Evolutionary conservation across 1,284 basidiomycete species (phyloP).

Genomic region (Schizophyllum amplum): DNA sequence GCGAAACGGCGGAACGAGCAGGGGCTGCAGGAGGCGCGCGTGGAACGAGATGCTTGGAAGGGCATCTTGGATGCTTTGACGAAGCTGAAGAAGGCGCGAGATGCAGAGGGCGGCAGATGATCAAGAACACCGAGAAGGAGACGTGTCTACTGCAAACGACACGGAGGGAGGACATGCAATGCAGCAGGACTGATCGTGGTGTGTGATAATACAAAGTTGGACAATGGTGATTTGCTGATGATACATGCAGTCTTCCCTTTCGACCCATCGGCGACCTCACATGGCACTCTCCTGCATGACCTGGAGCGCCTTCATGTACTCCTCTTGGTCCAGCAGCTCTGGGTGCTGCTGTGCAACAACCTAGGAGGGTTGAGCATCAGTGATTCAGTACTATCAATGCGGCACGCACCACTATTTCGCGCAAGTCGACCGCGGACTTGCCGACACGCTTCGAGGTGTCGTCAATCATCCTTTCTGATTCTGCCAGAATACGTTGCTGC

Average conservation of each 20-base stretch:
- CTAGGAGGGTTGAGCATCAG: slow-evolving; percentile 24
- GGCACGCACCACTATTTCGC: slow-evolving; percentile 60
- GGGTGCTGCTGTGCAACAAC: slow-evolving; percentile 40
- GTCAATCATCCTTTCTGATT: slow-evolving; percentile 75
- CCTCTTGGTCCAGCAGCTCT: slow-evolving; percentile 40
- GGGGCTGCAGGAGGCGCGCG: slow-evolving; percentile 69
- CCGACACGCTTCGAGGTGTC: slow-evolving; percentile 57
- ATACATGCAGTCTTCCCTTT: not conserved
- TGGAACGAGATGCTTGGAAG: slow-evolving; percentile 70
- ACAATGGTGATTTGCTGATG: too few species aligned
- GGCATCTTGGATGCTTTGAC: slow-evolving; percentile 59
- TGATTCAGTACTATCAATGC: not conserved
- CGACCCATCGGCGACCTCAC: slow-evolving; percentile 14
- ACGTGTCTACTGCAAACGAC: too few species aligned
- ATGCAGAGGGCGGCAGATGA: slow-evolving; percentile 6
- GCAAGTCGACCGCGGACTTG: slow-evolving; percentile 55
- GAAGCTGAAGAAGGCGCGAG: slow-evolving; percentile 45
- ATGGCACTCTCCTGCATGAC: slow-evolving; percentile 40
- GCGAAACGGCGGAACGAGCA: slow-evolving; percentile 30
- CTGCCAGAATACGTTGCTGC: slow-evolving; percentile 68
- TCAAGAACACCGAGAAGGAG: too few species aligned
- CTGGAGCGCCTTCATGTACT: slow-evolving; percentile 51
- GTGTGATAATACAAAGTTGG: too few species aligned
- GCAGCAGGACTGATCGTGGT: not conserved
- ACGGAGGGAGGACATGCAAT: too few species aligned